Conservation (phyloP, 1,139 yeast genomes). For the Taphrina populina region DNA sequence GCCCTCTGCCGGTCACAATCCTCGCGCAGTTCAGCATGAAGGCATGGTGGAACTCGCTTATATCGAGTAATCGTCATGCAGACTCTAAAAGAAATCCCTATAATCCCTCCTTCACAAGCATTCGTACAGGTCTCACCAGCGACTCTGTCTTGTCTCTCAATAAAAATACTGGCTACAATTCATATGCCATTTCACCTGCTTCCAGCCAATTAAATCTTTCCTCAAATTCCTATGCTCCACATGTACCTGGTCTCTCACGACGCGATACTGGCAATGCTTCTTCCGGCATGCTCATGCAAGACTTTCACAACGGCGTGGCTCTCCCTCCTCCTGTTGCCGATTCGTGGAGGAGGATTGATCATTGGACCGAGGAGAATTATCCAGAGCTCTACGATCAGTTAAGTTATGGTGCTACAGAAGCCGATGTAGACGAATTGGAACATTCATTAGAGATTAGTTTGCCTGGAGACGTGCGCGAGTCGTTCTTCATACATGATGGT, state of each 20-base stretch:
- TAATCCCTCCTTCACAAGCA: constrained; percentile 31
- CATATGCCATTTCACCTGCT: constrained; percentile 16
- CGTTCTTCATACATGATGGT: constrained; percentile 75
- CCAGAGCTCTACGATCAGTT: constrained; percentile 76
- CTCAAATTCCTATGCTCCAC: constrained; percentile 2
- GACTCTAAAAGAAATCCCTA: constrained; percentile 17
- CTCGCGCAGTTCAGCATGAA: no score
- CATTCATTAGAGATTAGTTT: constrained; percentile 64
- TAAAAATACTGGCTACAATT: constrained; percentile 14
- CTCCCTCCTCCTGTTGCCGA: constrained; percentile 70
- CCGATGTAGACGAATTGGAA: constrained; percentile 75
- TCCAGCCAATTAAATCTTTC: constrained; percentile 24
- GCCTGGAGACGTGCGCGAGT: constrained; percentile 74
- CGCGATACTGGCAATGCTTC: constrained; percentile 6
- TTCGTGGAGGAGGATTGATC: constrained; percentile 71
- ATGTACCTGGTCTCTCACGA: constrained; percentile 8
- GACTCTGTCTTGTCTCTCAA: constrained; percentile 23
- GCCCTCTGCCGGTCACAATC: no score
- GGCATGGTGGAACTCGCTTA: constrained; percentile 31
- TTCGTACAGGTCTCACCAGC: constrained; percentile 19
- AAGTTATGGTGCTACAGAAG: constrained; percentile 67
- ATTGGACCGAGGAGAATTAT: constrained; percentile 72
- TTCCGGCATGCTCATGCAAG: constrained; percentile 51
- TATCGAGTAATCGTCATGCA: constrained; percentile 29
- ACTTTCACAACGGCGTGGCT: constrained; percentile 54